Base-by-base conservation (phyloP, 805 yeast genomes). In the Nakazawaea wyomingensis region DNA sequence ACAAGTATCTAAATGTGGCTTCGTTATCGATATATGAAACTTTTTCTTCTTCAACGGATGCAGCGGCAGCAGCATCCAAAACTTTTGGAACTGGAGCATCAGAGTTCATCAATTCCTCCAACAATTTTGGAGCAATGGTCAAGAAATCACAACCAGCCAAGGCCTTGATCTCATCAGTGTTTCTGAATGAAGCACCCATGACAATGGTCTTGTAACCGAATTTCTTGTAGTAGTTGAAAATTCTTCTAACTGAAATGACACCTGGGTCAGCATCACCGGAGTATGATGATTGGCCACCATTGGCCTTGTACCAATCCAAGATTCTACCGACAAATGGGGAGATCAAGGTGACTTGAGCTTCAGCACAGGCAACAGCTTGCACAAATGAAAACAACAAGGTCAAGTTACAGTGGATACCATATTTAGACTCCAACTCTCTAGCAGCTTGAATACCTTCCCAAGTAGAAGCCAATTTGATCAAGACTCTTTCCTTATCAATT, bases 391-490 rank as follows among this genome's bases (percentile, higher is more conserved):
- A 93, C 61, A 93, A 77, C 56, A 93, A 72, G 46, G 99, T 93
- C 76, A 93, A 78, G 80, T 93, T 93, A 72, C 85, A 78, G 82
- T 93, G 98, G 58, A 93, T 79, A 41, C 80, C 89, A 74, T 93
- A 76, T 69, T 93, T 80, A 53, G 82, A 68, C 76, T 93, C 99
- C 65, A 93, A 78, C 66, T 86, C 96, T 66, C 82, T 80, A 46
- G 99, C 99, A 56, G 99, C 99, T 70, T 87, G 96, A 66, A 93
- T 93, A 76, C 99, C 99, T 74, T 93, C 99, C 86, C 90, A 93
- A 52, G 99, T 93, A 48, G 98, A 85, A 49, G 99, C 99, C 54
- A 93, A 79, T 79, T 93, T 93, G 72, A 93, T 93, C 62, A 91
- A 78, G 50, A 93, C 78, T 68, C 98, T 80, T 52, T 90, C 96